Evolutionary conservation across 1,284 basidiomycete genomes (phyloP).

Genomic region (Veloboletus limbatus): DNA sequence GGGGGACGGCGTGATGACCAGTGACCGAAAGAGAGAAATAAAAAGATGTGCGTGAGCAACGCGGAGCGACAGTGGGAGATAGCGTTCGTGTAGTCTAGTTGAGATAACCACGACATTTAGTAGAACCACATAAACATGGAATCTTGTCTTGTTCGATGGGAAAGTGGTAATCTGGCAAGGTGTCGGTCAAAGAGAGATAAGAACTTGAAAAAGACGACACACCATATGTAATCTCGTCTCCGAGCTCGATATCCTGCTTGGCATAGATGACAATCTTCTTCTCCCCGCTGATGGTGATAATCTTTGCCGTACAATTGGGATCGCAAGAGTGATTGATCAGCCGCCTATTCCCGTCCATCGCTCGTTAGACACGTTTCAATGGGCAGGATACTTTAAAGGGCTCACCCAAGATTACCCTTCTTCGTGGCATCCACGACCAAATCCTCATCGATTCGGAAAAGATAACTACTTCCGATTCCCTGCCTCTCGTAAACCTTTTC

Average conservation of each 20-base stretch:
- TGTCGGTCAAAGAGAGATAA: background rate
- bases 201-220: conserved; percentile 30
- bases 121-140: conserved; percentile 83
- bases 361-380: conserved; percentile 13
- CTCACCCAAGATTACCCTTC: conserved; percentile 95
- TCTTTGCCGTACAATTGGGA: conserved; percentile 97
- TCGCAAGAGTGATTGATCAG: conserved; percentile 97
- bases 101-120: conserved; percentile 86
- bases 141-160: conserved; percentile 92
- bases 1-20: conserved; percentile 10
- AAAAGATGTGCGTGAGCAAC: background rate
- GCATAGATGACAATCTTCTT: conserved; percentile 99
- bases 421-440: conserved; percentile 97
- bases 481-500: conserved; percentile 96
- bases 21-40: conserved; percentile 1
- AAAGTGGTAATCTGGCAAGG: conserved; percentile 80
- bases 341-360: conserved; percentile 50
- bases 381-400: conserved; percentile 7
- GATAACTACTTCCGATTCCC: conserved; percentile 92
- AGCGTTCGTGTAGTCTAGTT: conserved; percentile 49
- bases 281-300: conserved; percentile 96
- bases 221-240: conserved; percentile 95
- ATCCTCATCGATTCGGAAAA: conserved; percentile 92
- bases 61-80: background rate
- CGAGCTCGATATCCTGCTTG: conserved; percentile 89